phyloP scores from a whole-genome alignment of 2,329 filamentous ascomycete species.

The Penicillium brevicompactum region DNA sequence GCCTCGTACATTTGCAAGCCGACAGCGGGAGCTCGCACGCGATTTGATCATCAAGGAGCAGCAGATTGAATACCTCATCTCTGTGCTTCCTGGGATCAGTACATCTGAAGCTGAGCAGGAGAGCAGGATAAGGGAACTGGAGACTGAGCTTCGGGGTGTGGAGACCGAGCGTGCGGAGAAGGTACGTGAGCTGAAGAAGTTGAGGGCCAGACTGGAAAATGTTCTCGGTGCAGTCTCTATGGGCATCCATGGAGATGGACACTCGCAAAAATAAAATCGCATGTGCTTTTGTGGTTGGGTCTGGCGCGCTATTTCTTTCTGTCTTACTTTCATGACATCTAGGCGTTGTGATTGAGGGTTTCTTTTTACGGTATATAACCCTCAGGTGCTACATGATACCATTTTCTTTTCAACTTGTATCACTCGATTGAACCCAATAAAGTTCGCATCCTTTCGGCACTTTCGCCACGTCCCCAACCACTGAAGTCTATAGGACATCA shows the following conservation, averaged over 20 bases:
- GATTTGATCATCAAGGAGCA: slow-evolving; percentile 54
- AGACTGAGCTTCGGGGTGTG: slow-evolving; percentile 46
- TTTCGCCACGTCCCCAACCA: too few species aligned
- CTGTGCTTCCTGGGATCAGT: slow-evolving; percentile 49
- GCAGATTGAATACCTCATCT: slow-evolving; percentile 53
- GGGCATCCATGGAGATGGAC: slow-evolving; percentile 35
- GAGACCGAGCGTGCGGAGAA: slow-evolving; percentile 47
- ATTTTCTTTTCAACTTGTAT: background rate
- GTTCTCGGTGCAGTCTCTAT: slow-evolving; percentile 45
- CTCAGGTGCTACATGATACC: background rate
- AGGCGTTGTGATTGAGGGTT: slow-evolving; percentile 4
- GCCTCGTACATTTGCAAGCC: slow-evolving; percentile 43
- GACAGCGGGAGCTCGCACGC: slow-evolving; percentile 51
- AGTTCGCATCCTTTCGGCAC: too few species aligned
- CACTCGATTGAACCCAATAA: background rate
- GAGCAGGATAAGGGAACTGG: slow-evolving; percentile 44
- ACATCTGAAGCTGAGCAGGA: slow-evolving; percentile 49
- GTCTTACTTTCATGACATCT: background rate
- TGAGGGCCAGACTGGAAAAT: slow-evolving; percentile 45
- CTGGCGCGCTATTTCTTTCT: background rate
- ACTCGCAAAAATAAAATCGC: slow-evolving; percentile 6
- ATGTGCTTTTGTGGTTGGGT: background rate
- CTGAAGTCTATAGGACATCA: too few species aligned
- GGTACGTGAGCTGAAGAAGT: slow-evolving; percentile 44
- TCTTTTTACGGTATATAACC: slow-evolving; percentile 3